Conservation (phyloP, 352 stramenopile species). For the Thalassiosira mediterranea region DNA sequence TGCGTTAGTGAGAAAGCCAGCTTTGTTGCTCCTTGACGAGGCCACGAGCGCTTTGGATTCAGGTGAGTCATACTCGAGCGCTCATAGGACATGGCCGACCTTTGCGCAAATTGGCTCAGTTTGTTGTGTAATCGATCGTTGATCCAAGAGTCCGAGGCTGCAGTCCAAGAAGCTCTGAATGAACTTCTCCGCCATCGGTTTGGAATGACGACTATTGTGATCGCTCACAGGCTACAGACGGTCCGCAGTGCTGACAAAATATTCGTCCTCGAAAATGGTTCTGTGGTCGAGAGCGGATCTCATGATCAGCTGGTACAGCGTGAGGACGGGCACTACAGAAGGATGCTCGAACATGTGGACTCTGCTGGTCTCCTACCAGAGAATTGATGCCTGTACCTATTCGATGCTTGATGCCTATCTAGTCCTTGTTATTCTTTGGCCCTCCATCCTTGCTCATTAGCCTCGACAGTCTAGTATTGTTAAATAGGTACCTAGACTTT, state of each 20-base stretch:
- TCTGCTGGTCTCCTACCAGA: slow-evolving; percentile 43
- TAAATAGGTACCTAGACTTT: no score
- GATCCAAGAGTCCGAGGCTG: slow-evolving; percentile 5
- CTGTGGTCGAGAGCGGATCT: slow-evolving; percentile 85
- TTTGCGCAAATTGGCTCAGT: background rate
- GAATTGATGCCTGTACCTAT: no score
- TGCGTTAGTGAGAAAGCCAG: slow-evolving; percentile 89
- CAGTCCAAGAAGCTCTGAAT: slow-evolving; percentile 77
- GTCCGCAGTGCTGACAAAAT: slow-evolving; percentile 87
- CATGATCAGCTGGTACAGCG: slow-evolving; percentile 87
- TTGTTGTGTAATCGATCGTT: slow-evolving; percentile 75
- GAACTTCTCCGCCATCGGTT: slow-evolving; percentile 69
- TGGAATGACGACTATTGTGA: slow-evolving; percentile 86
- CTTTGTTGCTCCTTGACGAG: slow-evolving; percentile 76
- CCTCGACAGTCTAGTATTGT: no score
- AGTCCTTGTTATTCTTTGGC: no score
- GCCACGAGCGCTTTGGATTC: slow-evolving; percentile 62
- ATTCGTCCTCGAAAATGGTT: slow-evolving; percentile 80
- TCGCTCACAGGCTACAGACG: slow-evolving; percentile 96
- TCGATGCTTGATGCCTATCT: no score
- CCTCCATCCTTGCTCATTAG: no score
- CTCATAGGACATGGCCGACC: background rate
- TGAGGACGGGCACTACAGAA: slow-evolving; percentile 67
- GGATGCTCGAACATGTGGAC: slow-evolving; percentile 54
- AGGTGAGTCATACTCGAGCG: slow-evolving; percentile 14